phyloP scores from a whole-genome alignment of 2,329 filamentous ascomycete species.

The Xylariaceae sp. region DNA sequence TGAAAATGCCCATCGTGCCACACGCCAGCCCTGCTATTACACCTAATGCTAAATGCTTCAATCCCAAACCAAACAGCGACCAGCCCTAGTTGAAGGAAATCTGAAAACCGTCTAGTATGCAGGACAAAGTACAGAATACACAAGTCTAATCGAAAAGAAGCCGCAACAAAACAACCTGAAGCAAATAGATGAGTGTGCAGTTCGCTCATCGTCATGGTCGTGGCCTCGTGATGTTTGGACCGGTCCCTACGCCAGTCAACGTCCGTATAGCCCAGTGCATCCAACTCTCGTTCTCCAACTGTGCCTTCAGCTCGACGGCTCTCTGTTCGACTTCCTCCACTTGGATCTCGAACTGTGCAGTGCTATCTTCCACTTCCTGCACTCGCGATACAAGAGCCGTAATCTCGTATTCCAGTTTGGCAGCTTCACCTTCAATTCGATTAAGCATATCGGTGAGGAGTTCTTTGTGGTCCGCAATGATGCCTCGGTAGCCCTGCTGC shows the following conservation, averaged over 20 bases:
- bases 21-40: neutral
- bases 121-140: neutral
- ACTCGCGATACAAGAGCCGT: slow-evolving; percentile 73
- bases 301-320: slow-evolving; percentile 56
- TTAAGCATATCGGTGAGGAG: slow-evolving; percentile 66
- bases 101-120: neutral
- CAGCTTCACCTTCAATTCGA: slow-evolving; percentile 73
- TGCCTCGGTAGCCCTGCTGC: slow-evolving; percentile 60
- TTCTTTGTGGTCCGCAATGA: slow-evolving; percentile 63
- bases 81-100: neutral
- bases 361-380: slow-evolving; percentile 78
- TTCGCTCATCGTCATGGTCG: slow-evolving; percentile 18
- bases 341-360: slow-evolving; percentile 72
- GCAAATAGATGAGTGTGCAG: neutral
- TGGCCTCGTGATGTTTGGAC: slow-evolving; percentile 48
- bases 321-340: slow-evolving; percentile 65
- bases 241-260: slow-evolving; percentile 55
- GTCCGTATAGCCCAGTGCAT: slow-evolving; percentile 59
- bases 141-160: neutral
- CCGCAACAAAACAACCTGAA: neutral
- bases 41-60: slow-evolving; percentile 7
- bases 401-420: slow-evolving; percentile 90
- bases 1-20: neutral
- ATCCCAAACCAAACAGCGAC: neutral
- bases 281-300: slow-evolving; percentile 61